Evolutionary conservation across 768 basidiomycete genomes (phyloP), one percentile per base, ranked within the genome.

Genomic region (Chiua virens): DNA sequence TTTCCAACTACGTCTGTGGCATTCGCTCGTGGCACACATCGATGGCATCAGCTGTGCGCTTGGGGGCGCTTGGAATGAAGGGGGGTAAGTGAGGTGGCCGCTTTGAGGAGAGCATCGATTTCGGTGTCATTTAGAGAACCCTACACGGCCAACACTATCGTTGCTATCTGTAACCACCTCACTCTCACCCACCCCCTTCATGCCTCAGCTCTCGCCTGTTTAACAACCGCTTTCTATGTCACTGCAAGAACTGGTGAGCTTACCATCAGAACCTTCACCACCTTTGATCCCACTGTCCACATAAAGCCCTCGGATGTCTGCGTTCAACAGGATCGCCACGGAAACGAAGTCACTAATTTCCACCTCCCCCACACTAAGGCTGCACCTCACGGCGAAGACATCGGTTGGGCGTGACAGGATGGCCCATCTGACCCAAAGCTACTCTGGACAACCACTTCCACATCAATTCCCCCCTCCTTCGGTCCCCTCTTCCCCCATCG

Each of bases 171-270:
- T 0, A 6, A 5, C 0, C 28, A 49, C 0, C 45, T 58, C 0
- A 5, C 20, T 22, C 48, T 56, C 1, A 2, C 17, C 3, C 13
- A 32, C 7, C 71, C 70, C 1, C 55, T 75, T 2, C 63, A 77
- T 32, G 63, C 67, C 0, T 68, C 78, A 0, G 60, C 71, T 0
- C 72, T 49, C n/a, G 70, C 74, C 0, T 76, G 73, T 51, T 66
- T 75, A 7, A 71, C 71, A 8, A 73, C 68, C 0, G 56, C 61
- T 5, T 78, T 78, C 57, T 80, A 61, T 20, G 36, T 65, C 1
- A 62, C 61, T 0, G 67, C 70, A 0, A 39, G 72, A 0, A 39
- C 69, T 0, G 73, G 75, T 7, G 32, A 49, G 6, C 15, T 49
- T 22, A 49, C 47, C 3, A 3, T 18, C 8, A 1, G 2, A 17